phyloP scores from a whole-genome alignment of 208 protist species.

The Leishmania turanica region DNA sequence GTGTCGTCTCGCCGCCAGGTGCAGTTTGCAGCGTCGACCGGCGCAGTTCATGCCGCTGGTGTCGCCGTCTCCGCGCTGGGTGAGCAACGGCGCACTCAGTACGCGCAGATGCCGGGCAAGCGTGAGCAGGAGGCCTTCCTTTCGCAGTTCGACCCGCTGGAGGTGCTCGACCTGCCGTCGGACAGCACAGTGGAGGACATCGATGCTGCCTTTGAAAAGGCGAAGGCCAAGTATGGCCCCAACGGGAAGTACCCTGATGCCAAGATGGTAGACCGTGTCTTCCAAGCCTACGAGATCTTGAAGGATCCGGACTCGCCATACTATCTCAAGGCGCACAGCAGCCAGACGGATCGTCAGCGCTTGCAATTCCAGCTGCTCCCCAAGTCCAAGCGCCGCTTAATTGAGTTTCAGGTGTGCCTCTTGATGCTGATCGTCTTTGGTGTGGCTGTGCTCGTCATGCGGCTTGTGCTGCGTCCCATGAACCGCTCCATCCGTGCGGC shows the following conservation, averaged over 20 bases:
- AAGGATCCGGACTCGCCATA: conserved; percentile 85
- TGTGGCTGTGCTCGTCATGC: conserved; percentile 54
- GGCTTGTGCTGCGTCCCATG: conserved; percentile 64
- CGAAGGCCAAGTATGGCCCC: conserved; percentile 66
- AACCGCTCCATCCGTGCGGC: conserved; percentile 71
- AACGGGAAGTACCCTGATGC: conserved; percentile 64
- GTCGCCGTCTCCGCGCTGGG: conserved; percentile 1
- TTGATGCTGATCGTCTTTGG: conserved; percentile 47
- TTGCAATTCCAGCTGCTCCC: conserved; percentile 87
- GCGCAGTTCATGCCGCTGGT: neutral
- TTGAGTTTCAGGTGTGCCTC: conserved; percentile 68
- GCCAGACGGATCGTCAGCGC: conserved; percentile 70
- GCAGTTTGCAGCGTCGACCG: conserved; percentile 12
- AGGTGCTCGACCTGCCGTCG: conserved; percentile 67
- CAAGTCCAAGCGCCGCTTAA: conserved; percentile 60
- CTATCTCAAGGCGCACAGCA: conserved; percentile 77
- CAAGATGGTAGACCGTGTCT: conserved; percentile 82
- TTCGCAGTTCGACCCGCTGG: conserved; percentile 78
- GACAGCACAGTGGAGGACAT: conserved; percentile 82
- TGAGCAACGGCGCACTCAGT: conserved; percentile 67
- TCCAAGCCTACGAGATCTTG: conserved; percentile 78
- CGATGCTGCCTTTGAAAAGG: conserved; percentile 58
- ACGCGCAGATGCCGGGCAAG: conserved; percentile 80
- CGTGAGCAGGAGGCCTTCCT: conserved; percentile 86
- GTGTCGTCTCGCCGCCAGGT: conserved; percentile 1